phyloP scores from a whole-genome alignment of 345 rosid species.

The Syzygium jambos region DNA sequence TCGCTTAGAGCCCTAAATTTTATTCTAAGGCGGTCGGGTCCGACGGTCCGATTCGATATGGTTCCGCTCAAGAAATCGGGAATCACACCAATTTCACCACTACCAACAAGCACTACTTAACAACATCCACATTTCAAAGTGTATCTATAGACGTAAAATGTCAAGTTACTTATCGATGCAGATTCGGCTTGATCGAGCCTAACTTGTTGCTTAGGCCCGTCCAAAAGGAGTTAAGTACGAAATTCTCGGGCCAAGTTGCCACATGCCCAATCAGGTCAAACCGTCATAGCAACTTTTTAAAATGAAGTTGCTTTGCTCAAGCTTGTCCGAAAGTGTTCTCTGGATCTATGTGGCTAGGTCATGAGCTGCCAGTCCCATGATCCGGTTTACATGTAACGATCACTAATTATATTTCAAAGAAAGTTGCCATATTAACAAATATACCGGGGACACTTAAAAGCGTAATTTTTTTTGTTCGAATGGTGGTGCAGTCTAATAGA shows the following conservation, averaged over 20 bases:
- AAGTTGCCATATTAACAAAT: not conserved
- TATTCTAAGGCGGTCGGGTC: fast-evolving
- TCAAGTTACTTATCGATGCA: not conserved
- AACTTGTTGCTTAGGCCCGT: not conserved
- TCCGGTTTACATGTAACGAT: not conserved
- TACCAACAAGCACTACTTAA: fast-evolving
- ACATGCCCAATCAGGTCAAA: not conserved
- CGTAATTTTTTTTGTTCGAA: not conserved
- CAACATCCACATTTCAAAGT: not conserved
- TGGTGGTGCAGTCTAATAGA: not conserved
- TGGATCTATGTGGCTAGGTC: not conserved
- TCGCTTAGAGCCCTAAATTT: not conserved
- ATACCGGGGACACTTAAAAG: not conserved
- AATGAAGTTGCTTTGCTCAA: not conserved
- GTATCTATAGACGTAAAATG: not conserved
- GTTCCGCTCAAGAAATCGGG: not conserved
- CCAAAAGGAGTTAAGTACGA: not conserved
- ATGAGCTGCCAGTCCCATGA: not conserved
- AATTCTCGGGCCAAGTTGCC: not conserved
- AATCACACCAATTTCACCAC: not conserved
- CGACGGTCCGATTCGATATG: fast-evolving
- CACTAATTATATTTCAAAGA: not conserved
- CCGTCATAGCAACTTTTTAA: not conserved
- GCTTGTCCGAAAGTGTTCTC: not conserved
- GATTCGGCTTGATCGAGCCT: not conserved